These are phyloP conservation scores for Aspergillus olivimuriae DNA, from an alignment of 495 filamentous ascomycete species.

Conservation along the genomic window DNA sequence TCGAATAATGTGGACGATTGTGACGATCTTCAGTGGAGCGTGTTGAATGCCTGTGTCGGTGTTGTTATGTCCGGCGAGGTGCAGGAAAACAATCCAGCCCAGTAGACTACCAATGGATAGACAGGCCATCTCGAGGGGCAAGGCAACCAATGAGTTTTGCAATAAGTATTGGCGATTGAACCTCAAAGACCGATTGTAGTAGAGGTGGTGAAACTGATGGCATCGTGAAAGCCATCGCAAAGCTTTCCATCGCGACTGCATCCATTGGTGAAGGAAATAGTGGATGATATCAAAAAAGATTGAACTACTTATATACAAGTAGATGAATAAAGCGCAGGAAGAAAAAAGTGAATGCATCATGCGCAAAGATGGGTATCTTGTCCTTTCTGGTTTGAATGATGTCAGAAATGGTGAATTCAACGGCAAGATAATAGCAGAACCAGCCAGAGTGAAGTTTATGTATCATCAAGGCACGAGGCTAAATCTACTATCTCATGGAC, in stretches of 20 bases:
- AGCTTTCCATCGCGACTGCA: slow-evolving; percentile 9
- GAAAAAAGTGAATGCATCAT: too few species aligned
- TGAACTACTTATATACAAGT: slow-evolving; percentile 10
- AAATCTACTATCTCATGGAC: too few species aligned
- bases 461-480: too few species aligned
- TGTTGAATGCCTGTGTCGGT: too few species aligned
- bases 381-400: too few species aligned
- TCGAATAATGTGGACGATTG: slow-evolving; percentile 1
- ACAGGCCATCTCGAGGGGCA: slow-evolving; percentile 13
- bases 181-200: slow-evolving; percentile 13
- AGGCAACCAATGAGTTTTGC: slow-evolving; percentile 12
- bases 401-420: too few species aligned
- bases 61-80: neutral
- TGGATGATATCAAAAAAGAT: slow-evolving; percentile 18
- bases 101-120: slow-evolving; percentile 6
- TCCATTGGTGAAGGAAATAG: slow-evolving; percentile 13
- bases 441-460: too few species aligned
- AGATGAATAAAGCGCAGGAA: too few species aligned
- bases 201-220: slow-evolving; percentile 19
- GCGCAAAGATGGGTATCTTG: too few species aligned
- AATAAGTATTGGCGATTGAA: slow-evolving; percentile 12
- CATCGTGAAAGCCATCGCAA: slow-evolving; percentile 11
- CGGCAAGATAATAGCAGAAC: too few species aligned
- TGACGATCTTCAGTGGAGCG: neutral
- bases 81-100: slow-evolving; percentile 5